Base-by-base conservation (phyloP, 768 basidiomycete genomes). In the Rhizopogon vulgaris region DNA sequence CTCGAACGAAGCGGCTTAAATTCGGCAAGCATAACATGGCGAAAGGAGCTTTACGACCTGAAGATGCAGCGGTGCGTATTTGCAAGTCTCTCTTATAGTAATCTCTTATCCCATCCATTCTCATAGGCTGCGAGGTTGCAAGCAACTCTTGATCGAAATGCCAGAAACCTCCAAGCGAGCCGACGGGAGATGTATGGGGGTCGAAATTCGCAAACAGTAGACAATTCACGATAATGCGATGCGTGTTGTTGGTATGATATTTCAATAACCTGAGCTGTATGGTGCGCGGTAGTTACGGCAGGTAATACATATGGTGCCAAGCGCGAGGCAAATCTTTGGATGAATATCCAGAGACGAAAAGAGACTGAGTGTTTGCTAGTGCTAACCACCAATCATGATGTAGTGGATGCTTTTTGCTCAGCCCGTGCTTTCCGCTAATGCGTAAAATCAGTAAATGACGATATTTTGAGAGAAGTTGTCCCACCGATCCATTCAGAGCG, bases 11-110 rank as follows among this genome's bases (percentile, higher is more conserved):
- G 51, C 80, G 78, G 57, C 69, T 82, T 12, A 75, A 82, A 54
- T 74, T 79, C 24, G 83, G 87, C 4, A 90, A 87, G 59, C 87
- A 90, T 58, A 92, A 91, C 62, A 90, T 90, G 87, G 90, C 90
- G 2, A 91, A 92, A 67, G 89, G 88, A 3, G 87, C 88, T 1
- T 65, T 89, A 56, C 76, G 85, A 47, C 85, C 85, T 1, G 90
- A 92, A 65, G 90, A 92, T 65, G 87, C 85, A 48, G 87, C 89
- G 47, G 89, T 89, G 66, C 22, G 83, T 73, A 38, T 38, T 56
- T 54, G 4, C 24, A 17, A 8, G 22, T 40, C 12, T 48, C n/a
- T 37, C 30, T 10, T 3, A 12, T 11, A 0, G 38, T 1, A 25
- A 15, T 0, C 11, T 37, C 38, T 37, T 34, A 43, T 41, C 27